Evolutionary conservation across 164 flowering plant species (phyloP).

Genomic region (Platanus orientalis): DNA sequence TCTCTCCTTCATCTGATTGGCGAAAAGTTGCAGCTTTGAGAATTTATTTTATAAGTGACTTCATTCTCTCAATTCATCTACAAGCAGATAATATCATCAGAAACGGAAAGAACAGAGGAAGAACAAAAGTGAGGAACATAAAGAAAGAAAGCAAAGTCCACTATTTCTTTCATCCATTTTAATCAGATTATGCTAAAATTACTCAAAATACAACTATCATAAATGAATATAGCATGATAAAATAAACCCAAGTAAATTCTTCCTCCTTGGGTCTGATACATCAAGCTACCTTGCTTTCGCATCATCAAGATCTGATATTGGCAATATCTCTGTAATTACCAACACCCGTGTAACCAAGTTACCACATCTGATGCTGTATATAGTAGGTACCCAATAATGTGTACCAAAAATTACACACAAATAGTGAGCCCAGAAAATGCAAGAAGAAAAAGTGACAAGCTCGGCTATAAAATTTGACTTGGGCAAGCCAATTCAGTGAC

Average conservation of each 20-base stretch:
- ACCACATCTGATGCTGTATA: slow-evolving; percentile 42
- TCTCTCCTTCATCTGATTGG: slow-evolving; percentile 54
- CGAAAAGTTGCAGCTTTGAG: slow-evolving; percentile 57
- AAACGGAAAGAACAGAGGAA: slow-evolving; percentile 24
- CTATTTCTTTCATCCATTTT: neutral
- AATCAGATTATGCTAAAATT: too few relatives aligned
- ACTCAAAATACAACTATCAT: slow-evolving; percentile 28
- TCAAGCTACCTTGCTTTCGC: slow-evolving; percentile 52
- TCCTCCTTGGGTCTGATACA: slow-evolving; percentile 29
- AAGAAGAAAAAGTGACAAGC: too few relatives aligned
- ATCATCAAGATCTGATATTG: slow-evolving; percentile 33
- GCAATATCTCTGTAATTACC: slow-evolving; percentile 44
- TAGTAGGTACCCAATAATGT: too few relatives aligned
- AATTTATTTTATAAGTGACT: slow-evolving; percentile 51
- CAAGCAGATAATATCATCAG: slow-evolving; percentile 57
- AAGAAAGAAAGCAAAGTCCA: slow-evolving; percentile 22
- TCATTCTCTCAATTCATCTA: slow-evolving; percentile 59
- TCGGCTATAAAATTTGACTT: too few relatives aligned
- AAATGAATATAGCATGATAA: slow-evolving; percentile 29
- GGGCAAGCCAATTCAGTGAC: too few relatives aligned
- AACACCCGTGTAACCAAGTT: slow-evolving; percentile 24
- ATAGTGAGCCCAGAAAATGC: too few relatives aligned
- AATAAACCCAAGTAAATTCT: slow-evolving; percentile 28
- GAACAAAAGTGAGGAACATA: slow-evolving; percentile 16
- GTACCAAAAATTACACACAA: too few relatives aligned